A percentile compares a stretch with the other conserved stretches of the same genome.
Evolutionary conservation across 1,139 yeast genomes (phyloP).

Genomic region (Insectozyma bohioensis): DNA sequence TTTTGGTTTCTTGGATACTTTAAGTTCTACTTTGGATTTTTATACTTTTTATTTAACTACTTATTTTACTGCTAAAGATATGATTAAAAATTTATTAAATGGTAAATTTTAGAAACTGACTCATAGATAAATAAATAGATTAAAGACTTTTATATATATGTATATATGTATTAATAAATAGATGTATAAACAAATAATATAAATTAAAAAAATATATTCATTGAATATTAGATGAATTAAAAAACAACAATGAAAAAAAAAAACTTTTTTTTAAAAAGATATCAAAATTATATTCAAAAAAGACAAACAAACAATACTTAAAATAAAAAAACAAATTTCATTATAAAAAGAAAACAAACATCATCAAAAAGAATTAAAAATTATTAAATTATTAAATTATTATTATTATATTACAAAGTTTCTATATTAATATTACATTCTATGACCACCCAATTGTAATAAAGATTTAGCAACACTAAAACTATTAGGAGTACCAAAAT

Average conservation of each 20-base stretch:
- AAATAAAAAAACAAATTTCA: no score
- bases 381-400: not conserved
- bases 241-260: no score
- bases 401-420: not conserved
- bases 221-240: no score
- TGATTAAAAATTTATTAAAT: slow-evolving; percentile 61
- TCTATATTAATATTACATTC: slow-evolving; percentile 12
- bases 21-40: slow-evolving; percentile 79
- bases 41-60: slow-evolving; percentile 67
- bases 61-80: slow-evolving; percentile 73
- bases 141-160: not conserved
- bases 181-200: not conserved
- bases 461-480: slow-evolving; percentile 50
- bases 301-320: no score
- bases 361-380: no score
- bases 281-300: no score
- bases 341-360: no score
- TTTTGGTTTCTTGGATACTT: slow-evolving; percentile 82
- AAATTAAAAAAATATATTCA: no score
- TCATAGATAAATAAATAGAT: no score
- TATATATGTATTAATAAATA: slow-evolving; percentile 1
- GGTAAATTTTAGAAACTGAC: slow-evolving; percentile 67
- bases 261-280: no score
- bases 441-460: slow-evolving; percentile 40
- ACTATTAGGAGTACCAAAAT: slow-evolving; percentile 50